Conservation (phyloP, 805 yeast species). For the Metschnikowia santaceciliae region DNA sequence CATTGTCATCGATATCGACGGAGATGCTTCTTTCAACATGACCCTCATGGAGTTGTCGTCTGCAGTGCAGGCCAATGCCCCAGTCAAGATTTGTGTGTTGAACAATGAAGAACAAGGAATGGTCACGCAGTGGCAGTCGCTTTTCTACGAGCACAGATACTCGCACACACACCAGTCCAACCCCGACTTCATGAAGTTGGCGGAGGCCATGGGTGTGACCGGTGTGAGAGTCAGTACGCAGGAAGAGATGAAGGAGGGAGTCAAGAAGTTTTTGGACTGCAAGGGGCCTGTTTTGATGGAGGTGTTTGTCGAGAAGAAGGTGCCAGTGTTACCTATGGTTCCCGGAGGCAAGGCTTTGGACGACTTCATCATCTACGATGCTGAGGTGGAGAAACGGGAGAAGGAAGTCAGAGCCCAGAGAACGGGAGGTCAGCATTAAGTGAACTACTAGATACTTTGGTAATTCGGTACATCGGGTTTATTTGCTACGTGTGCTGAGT, state of each 20-base stretch:
- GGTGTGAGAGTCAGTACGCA: constrained; percentile 73
- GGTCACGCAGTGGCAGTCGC: constrained; percentile 99
- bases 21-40: constrained; percentile 99
- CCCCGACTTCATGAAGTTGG: constrained; percentile 89
- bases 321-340: constrained; percentile 97
- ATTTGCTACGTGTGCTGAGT: too few relatives aligned
- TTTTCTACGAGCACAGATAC: constrained; percentile 94
- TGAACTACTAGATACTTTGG: background rate
- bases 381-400: constrained; percentile 72
- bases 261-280: constrained; percentile 65
- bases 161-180: constrained; percentile 96
- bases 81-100: constrained; percentile 82
- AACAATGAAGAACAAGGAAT: constrained; percentile 99
- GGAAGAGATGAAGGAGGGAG: constrained; percentile 49
- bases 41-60: constrained; percentile 88
- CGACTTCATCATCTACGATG: constrained; percentile 86
- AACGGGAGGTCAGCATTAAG: constrained; percentile 65
- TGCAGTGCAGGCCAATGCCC: constrained; percentile 91
- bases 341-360: constrained; percentile 94
- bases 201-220: constrained; percentile 89
- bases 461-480: too few relatives aligned
- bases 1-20: constrained; percentile 93
- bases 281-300: constrained; percentile 87
- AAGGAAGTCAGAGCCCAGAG: constrained; percentile 63
- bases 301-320: constrained; percentile 86